These are phyloP conservation scores for Strobilomyces echinocephalus DNA, from an alignment of 768 basidiomycete species.

Conservation along the genomic window DNA sequence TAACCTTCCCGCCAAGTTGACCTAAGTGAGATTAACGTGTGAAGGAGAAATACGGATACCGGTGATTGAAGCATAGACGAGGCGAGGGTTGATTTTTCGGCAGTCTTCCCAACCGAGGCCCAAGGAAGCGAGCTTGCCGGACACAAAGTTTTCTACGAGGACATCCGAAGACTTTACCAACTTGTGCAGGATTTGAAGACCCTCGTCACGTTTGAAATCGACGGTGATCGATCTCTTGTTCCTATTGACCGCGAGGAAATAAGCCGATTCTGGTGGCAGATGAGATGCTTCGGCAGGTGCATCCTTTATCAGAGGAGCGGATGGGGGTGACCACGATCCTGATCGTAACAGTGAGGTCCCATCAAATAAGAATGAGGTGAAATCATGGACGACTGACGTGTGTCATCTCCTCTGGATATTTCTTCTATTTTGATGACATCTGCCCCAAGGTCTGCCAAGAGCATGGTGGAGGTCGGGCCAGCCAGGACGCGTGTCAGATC, in stretches of 20 bases:
- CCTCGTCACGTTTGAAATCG: conserved; percentile 77
- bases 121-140: conserved; percentile 79
- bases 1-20: conserved; percentile 44
- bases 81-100: conserved; percentile 63
- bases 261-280: conserved; percentile 86
- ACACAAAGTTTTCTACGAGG: conserved; percentile 83
- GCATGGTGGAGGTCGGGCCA: conserved; percentile 90
- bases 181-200: conserved; percentile 67
- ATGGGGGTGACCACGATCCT: conserved; percentile 68
- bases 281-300: conserved; percentile 52
- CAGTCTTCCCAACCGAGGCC: conserved; percentile 87
- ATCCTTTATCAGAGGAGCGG: conserved; percentile 44
- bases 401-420: conserved; percentile 79
- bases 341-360: conserved; percentile 8
- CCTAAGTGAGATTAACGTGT: background rate
- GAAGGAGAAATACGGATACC: conserved; percentile 40
- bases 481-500: conserved; percentile 89
- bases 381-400: conserved; percentile 48
- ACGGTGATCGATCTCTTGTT: conserved; percentile 88
- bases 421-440: conserved; percentile 94
- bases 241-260: conserved; percentile 84
- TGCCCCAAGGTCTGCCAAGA: conserved; percentile 87
- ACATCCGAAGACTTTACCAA: conserved; percentile 76
- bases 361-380: conserved; percentile 10
- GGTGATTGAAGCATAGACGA: conserved; percentile 88